Conservation (phyloP, 2,329 filamentous ascomycete genomes). For the Iodosphaeria phyllophila region DNA sequence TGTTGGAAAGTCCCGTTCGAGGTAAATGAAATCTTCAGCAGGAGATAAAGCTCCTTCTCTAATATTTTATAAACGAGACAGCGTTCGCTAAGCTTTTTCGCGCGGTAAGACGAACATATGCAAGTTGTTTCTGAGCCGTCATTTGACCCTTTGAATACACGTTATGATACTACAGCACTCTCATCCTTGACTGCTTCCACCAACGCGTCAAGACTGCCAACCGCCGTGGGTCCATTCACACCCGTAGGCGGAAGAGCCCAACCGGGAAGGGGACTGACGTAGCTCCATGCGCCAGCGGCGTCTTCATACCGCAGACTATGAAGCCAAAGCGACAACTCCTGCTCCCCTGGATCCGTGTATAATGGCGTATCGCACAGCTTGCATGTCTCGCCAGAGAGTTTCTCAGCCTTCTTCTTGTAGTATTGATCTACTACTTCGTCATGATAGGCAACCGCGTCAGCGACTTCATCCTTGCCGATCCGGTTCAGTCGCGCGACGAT, state of each 20-base stretch:
- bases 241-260: constrained; percentile 77
- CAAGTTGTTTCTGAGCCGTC: too few species aligned
- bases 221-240: constrained; percentile 49
- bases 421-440: constrained; percentile 87
- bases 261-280: constrained; percentile 62
- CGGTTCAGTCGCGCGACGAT: constrained; percentile 68
- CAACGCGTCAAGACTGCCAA: constrained; percentile 40
- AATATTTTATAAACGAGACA: too few species aligned
- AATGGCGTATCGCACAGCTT: constrained; percentile 68
- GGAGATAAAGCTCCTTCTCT: too few species aligned
- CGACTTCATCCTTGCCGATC: constrained; percentile 90
- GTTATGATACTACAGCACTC: constrained; percentile 19
- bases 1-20: too few species aligned
- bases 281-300: constrained; percentile 66
- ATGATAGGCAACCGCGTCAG: constrained; percentile 81
- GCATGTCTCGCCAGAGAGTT: constrained; percentile 74
- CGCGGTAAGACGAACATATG: too few species aligned
- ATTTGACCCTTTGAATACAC: too few species aligned
- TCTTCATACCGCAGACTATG: constrained; percentile 86
- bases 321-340: constrained; percentile 85
- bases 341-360: constrained; percentile 78
- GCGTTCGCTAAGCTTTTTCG: too few species aligned
- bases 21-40: too few species aligned
- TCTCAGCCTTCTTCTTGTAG: constrained; percentile 79
- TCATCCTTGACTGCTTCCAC: constrained; percentile 32